Evolutionary conservation across 78 protist genomes (phyloP), one percentile per base, ranked within the genome.

Genomic region (Tieghemostelium lacteum): DNA sequence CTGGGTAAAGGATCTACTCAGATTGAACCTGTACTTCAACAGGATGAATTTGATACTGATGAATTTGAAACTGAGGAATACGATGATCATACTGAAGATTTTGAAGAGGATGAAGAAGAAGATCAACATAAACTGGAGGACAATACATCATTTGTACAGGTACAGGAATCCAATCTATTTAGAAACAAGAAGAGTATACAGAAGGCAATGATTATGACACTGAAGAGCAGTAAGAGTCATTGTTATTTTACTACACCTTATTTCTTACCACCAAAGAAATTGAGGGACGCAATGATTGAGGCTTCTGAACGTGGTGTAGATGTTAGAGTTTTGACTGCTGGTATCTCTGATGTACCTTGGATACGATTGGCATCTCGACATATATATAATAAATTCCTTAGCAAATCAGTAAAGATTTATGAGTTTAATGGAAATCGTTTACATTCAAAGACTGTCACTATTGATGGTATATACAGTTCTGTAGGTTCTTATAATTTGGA

Each of bases 401-500:
- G 50, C 22, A 36, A 63, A 1, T 42, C 40, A 49, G 75, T 87
- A 26, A 73, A 24, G 20, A 76, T 87, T 1, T 87, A 61, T 24
- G 93, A 87, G 50, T 60, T 76, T 75, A n/a, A 5, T 29, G 5
- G 29, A 20, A 39, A 57, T 1, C 73, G 73, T 1, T 24, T 87
- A 37, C 93, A 87, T 50, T 71, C 93, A 0, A 87, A 87, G 85
- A 87, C 93, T 16, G 4, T 75, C 2, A 50, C 86, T 3, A 61
- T 70, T 16, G 93, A 87, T 61, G 93, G 93, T 24, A 45, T 60
- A 1, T 87, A 74, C 37, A 58, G 65, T 50, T 45, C 86, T 5
- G 49, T 87, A 31, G 93, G 93, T 40, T 73, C 86, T 7, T 87
- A 70, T 55, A 87, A 87, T 66, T 39, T 87, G 22, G 93, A 87